phyloP scores from a whole-genome alignment of 2,329 filamentous ascomycete genomes.

The Fusarium nodosum region DNA sequence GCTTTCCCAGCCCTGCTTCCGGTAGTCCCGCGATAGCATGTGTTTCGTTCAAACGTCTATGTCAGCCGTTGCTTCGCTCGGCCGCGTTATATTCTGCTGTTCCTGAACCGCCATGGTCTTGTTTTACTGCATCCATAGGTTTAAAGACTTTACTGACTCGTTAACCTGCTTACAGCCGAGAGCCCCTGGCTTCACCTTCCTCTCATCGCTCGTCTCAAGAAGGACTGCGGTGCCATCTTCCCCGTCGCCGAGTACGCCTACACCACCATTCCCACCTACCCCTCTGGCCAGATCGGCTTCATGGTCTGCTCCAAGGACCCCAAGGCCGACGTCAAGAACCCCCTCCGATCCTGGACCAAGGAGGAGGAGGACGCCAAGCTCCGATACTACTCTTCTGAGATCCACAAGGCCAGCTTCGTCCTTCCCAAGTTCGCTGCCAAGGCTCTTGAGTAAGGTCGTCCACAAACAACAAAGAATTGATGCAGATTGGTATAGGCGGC shows the following conservation, averaged over 20 bases:
- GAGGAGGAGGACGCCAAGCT: conserved; percentile 95
- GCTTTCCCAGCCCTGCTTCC: conserved; percentile 55
- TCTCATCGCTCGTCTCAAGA: conserved; percentile 94
- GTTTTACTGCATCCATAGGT: conserved; percentile 26
- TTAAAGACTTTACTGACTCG: conserved; percentile 35
- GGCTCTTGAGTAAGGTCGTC: conserved; percentile 67
- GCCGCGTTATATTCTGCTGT: conserved; percentile 35
- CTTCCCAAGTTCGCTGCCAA: conserved; percentile 94
- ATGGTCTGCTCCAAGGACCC: conserved; percentile 99
- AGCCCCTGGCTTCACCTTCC: conserved; percentile 99
- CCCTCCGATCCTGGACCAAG: conserved; percentile 81
- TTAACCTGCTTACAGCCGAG: conserved; percentile 74
- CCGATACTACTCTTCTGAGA: conserved; percentile 97
- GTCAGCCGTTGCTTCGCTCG: conserved; percentile 26
- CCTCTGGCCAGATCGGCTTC: conserved; percentile 98
- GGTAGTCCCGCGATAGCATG: conserved; percentile 56
- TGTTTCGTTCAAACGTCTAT: conserved; percentile 31
- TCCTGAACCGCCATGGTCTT: conserved; percentile 39
- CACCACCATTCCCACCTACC: conserved; percentile 99
- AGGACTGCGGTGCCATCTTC: conserved; percentile 97
- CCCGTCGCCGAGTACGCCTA: conserved; percentile 98
- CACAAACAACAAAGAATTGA: conserved; percentile 3
- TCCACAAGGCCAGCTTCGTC: conserved; percentile 94
- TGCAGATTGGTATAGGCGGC: conserved; percentile 23
- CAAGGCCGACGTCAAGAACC: conserved; percentile 84